Conservation (phyloP, 257 asterid genomes). For the Cynanchum wilfordii region DNA sequence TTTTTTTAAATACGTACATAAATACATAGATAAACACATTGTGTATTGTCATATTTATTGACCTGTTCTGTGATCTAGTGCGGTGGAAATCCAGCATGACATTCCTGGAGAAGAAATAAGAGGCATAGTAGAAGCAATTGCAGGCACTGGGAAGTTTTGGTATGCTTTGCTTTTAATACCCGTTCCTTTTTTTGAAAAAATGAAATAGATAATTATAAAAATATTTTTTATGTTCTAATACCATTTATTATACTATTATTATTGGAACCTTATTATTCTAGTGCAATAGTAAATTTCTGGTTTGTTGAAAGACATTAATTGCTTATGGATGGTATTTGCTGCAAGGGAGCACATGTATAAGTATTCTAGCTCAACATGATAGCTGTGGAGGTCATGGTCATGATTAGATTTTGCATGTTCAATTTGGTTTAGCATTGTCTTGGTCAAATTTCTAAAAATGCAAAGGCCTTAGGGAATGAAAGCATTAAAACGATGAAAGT, state of each 20-base stretch:
- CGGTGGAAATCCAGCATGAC: conserved; percentile 26
- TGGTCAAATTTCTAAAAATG: background rate
- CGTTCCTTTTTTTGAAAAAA: background rate
- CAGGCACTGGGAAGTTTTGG: conserved; percentile 81
- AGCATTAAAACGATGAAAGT: background rate
- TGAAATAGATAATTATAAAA: background rate
- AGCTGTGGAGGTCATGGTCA: background rate
- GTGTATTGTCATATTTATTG: background rate
- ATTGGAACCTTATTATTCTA: background rate
- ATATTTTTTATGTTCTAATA: background rate
- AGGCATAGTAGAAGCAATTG: conserved; percentile 52
- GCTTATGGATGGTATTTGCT: background rate
- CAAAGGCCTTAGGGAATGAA: background rate
- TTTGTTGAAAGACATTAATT: background rate
- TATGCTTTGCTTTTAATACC: conserved; percentile 23
- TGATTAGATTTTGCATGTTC: background rate
- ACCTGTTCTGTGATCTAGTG: conserved; percentile 15
- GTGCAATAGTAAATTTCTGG: conserved; percentile 2
- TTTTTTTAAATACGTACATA: background rate
- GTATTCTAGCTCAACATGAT: background rate
- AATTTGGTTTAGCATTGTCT: background rate
- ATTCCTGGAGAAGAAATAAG: conserved; percentile 49
- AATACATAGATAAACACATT: background rate
- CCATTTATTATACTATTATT: background rate
- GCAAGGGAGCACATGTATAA: background rate